Evolutionary conservation across 2,329 filamentous ascomycete species (phyloP).

Genomic region (Alternaria dauci): DNA sequence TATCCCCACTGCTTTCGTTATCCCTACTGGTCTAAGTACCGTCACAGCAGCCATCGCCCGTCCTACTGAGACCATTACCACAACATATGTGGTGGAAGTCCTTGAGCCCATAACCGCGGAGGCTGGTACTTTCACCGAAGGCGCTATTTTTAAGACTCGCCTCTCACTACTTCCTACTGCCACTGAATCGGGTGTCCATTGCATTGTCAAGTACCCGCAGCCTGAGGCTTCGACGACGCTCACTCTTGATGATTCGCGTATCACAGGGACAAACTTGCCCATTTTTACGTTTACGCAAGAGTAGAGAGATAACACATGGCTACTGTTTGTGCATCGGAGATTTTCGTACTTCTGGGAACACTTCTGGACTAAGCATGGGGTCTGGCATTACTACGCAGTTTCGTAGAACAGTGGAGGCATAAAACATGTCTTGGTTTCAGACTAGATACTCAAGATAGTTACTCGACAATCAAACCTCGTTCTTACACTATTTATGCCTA

Average conservation of each 20-base stretch:
- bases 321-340: not conserved
- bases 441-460: not conserved
- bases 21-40: not conserved
- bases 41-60: not conserved
- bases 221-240: not conserved
- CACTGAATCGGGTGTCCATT: not conserved
- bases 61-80: not conserved
- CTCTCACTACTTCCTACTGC: not conserved
- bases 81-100: not conserved
- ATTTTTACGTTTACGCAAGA: not conserved
- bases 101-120: not conserved
- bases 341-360: not conserved
- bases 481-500: not conserved
- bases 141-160: no score
- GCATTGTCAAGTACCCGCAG: not conserved
- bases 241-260: not conserved
- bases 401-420: not conserved
- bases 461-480: not conserved
- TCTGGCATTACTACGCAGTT: not conserved
- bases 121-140: not conserved
- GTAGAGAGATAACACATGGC: not conserved
- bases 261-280: no score
- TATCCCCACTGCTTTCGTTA: not conserved
- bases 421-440: not conserved
- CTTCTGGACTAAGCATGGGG: not conserved